Evolutionary conservation across 2,329 filamentous ascomycete species (phyloP).

Genomic region (Penicillium sp.): DNA sequence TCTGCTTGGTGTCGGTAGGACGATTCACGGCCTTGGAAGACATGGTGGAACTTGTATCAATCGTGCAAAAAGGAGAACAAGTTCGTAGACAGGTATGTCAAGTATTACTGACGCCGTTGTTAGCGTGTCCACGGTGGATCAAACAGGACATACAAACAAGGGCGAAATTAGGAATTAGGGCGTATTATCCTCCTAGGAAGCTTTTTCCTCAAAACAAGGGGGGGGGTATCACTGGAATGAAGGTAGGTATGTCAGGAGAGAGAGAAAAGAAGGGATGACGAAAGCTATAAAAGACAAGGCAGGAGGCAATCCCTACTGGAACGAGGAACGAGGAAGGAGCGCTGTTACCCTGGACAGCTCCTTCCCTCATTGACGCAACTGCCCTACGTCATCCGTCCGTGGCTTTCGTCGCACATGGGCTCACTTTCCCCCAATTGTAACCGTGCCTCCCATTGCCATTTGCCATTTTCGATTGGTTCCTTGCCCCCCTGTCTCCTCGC

Average conservation of each 20-base stretch:
- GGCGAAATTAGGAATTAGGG: constrained; percentile 18
- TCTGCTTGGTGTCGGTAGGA: constrained; percentile 69
- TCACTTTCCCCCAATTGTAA: constrained; percentile 10
- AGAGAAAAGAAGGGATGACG: constrained; percentile 15
- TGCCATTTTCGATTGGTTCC: background rate
- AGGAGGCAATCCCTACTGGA: constrained; percentile 1
- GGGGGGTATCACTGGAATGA: constrained; percentile 28
- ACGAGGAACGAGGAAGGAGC: background rate
- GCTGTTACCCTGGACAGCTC: background rate
- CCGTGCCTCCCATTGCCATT: background rate
- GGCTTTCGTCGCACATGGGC: constrained; percentile 1
- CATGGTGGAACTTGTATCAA: constrained; percentile 26
- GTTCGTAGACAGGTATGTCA: background rate
- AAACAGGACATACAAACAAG: constrained; percentile 11
- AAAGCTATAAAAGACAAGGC: constrained; percentile 1
- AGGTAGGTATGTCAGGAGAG: constrained; percentile 16
- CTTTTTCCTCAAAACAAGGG: constrained; percentile 7
- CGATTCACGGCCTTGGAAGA: constrained; percentile 59
- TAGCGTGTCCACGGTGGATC: constrained; percentile 6
- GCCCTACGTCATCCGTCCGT: constrained; percentile 11
- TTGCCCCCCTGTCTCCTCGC: no score
- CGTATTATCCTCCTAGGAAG: background rate
- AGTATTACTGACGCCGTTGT: constrained; percentile 10
- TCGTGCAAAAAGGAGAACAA: constrained; percentile 4
- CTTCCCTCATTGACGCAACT: constrained; percentile 8